Conservation (phyloP, 306 rosid species). For the Corylus americana region DNA sequence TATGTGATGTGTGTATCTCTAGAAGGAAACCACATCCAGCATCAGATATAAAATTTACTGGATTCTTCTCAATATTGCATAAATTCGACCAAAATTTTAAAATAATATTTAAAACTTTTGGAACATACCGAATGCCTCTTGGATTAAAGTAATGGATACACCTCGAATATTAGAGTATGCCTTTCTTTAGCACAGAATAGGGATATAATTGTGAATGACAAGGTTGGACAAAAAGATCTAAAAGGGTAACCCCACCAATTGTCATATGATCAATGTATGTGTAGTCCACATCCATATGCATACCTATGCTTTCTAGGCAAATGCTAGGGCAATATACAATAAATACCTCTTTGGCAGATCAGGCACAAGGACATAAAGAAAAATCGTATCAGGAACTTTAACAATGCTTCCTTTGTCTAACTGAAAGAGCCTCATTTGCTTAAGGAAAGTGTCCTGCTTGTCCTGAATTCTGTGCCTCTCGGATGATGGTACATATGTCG, state of each 20-base stretch:
- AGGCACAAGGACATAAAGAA: slow-evolving; percentile 73
- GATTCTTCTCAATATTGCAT: background rate
- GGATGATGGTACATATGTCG: slow-evolving; percentile 41
- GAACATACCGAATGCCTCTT: background rate
- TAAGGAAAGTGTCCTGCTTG: slow-evolving; percentile 51
- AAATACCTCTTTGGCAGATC: slow-evolving; percentile 85
- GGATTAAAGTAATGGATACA: background rate
- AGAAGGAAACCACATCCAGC: background rate
- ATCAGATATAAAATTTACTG: background rate
- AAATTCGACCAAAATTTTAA: background rate
- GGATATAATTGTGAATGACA: background rate
- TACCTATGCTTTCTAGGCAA: background rate
- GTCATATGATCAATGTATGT: background rate
- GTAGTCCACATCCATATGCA: slow-evolving; percentile 1
- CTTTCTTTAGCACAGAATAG: background rate
- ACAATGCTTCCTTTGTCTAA: slow-evolving; percentile 27
- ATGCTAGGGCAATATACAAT: slow-evolving; percentile 3
- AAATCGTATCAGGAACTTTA: slow-evolving; percentile 56
- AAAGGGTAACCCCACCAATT: background rate
- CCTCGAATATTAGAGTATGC: background rate
- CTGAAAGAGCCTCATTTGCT: slow-evolving; percentile 51
- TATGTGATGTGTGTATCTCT: background rate
- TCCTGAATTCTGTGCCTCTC: slow-evolving; percentile 55
- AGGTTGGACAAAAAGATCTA: background rate
- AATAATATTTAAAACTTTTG: background rate